Percentiles rank a stretch among this genome's conserved stretches.
Evolutionary conservation across 176 grass and related monocot genomes (phyloP).

Genomic region (Eremochloa ophiuroides): DNA sequence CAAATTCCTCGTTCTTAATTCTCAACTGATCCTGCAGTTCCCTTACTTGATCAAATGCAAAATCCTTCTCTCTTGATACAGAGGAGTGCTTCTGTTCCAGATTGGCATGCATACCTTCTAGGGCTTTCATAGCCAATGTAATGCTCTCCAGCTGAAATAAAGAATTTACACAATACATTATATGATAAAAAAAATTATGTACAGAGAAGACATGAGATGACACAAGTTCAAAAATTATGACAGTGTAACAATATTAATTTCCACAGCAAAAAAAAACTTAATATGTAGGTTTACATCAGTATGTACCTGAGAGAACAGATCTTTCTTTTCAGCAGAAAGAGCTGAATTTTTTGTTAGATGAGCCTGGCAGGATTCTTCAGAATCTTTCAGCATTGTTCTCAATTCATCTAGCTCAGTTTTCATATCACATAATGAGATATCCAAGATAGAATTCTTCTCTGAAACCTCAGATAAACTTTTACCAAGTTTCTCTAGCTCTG

Average conservation of each 20-base stretch:
- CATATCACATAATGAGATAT: slow-evolving; percentile 45
- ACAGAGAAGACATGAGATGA: slow-evolving; percentile 3
- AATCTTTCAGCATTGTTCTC: slow-evolving; percentile 54
- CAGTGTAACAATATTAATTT: slow-evolving; percentile 23
- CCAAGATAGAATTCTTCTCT: slow-evolving; percentile 52
- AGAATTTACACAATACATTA: slow-evolving; percentile 22
- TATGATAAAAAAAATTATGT: slow-evolving; percentile 2
- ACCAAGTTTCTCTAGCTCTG: slow-evolving; percentile 59
- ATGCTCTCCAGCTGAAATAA: slow-evolving; percentile 60
- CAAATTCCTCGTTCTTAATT: slow-evolving; percentile 48
- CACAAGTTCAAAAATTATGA: slow-evolving; percentile 11
- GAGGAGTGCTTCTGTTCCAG: slow-evolving; percentile 49
- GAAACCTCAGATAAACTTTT: slow-evolving; percentile 41
- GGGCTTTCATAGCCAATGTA: slow-evolving; percentile 45
- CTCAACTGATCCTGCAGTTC: slow-evolving; percentile 60
- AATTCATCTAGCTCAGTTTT: slow-evolving; percentile 45
- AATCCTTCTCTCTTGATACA: slow-evolving; percentile 61
- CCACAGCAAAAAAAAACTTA: slow-evolving; percentile 17
- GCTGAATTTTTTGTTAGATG: slow-evolving; percentile 30
- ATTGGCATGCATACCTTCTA: slow-evolving; percentile 51
- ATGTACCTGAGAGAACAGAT: slow-evolving; percentile 60
- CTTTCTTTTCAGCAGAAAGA: slow-evolving; percentile 57
- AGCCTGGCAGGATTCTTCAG: slow-evolving; percentile 44
- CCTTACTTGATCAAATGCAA: slow-evolving; percentile 53
- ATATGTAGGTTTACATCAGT: slow-evolving; percentile 12